A percentile compares a stretch with the other conserved stretches of the same genome.
Conservation (phyloP, 345 rosid genomes). For the Arabis alpina region DNA sequence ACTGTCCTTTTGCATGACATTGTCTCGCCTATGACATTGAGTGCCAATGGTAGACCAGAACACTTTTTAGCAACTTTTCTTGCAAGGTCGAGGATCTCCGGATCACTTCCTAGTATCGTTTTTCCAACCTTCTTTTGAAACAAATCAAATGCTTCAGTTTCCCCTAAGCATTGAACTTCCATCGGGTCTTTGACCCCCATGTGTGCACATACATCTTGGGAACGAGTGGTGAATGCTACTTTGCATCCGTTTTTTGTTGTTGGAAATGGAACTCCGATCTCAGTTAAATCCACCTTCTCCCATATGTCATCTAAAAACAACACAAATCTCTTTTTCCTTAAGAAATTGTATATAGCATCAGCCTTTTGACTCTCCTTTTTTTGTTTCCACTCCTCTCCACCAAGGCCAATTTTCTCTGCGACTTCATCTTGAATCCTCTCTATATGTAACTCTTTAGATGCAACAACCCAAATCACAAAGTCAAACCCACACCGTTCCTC, state of each 20-base stretch:
- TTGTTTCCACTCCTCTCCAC: not conserved
- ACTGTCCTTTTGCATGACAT: constrained; percentile 37
- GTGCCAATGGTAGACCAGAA: constrained; percentile 46
- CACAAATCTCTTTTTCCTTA: constrained; percentile 23
- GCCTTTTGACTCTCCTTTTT: too few species aligned
- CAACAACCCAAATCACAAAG: not conserved
- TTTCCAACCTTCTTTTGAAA: constrained; percentile 22
- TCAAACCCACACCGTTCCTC: too few species aligned
- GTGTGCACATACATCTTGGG: not conserved
- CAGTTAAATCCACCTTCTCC: constrained; percentile 8
- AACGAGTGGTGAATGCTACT: constrained; percentile 28
- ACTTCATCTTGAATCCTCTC: constrained; percentile 30
- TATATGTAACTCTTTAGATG: constrained; percentile 16
- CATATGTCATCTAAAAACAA: constrained; percentile 38
- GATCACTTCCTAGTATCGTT: not conserved
- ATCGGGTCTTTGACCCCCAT: constrained; percentile 5
- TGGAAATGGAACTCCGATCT: constrained; percentile 29
- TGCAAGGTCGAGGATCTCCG: constrained; percentile 36
- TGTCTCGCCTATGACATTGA: constrained; percentile 42
- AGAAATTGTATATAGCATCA: too few species aligned
- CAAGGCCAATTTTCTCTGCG: not conserved
- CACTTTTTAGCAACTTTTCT: constrained; percentile 38
- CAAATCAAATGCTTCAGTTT: constrained; percentile 21
- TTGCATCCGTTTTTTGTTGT: not conserved
- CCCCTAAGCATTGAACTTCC: constrained; percentile 28